Evolutionary conservation across 805 yeast genomes (phyloP), one percentile per base, ranked within the genome.

Genomic region (Yarrowia sp.): DNA sequence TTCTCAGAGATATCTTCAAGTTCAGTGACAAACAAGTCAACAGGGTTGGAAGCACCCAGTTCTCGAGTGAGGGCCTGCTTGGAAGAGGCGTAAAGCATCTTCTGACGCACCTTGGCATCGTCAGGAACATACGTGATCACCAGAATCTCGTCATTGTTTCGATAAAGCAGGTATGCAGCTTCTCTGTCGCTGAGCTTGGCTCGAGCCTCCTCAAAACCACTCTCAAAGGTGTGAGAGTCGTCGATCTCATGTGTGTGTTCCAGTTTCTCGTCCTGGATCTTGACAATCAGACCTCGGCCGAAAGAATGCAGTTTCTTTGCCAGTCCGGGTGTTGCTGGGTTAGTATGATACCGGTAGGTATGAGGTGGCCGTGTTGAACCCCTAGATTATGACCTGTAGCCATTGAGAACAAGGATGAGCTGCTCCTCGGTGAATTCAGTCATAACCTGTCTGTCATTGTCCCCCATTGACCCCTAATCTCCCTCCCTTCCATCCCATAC

Each of bases 21-120:
- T 41, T 84, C 86, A 50, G 89, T 87, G 79, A 89, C 81, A 70
- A 84, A 83, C 8, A 89, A 75, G 48, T 80, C 75, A 77, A 88
- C 85, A 67, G 80, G 79, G 69, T 83, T 84, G 16, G 80, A 74
- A 5, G 84, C 84, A 9, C 97, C 97, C 48, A 94, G 81, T 71
- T 89, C 88, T 72, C 90, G 86, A 69, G 90, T 79, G 45, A 95
- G 78, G 1, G 95, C 86, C 76, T 86, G 89, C 71, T 91, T 91
- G 11, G 96, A 88, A 2, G 97, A 91, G 5, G 98, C 98, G 77
- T 93, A 95, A 61, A 95, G 82, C 98, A 95, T 95, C 77, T 94
- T 95, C 69, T 85, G 83, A 69, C 92, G 85, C 46, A 94, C 93
- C 2, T 88, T 87, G 9, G 97, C 90, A 64, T 78, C 78, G 76